phyloP scores from a whole-genome alignment of 1,284 basidiomycete genomes.

The Prillingera fragicola region DNA sequence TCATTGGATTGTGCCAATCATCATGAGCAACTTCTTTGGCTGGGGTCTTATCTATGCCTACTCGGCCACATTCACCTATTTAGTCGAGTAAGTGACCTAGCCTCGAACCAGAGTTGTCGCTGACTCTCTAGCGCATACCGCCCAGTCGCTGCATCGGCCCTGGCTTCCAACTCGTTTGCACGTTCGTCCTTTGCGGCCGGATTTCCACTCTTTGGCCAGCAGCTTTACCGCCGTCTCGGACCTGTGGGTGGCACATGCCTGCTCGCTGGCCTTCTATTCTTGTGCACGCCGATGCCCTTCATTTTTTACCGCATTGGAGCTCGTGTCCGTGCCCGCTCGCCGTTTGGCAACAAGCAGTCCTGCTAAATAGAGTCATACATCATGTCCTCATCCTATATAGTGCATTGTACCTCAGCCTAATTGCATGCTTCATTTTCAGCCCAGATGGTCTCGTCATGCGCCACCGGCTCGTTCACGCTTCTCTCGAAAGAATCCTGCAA shows the following conservation, averaged over 20 bases:
- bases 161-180: conserved; percentile 67
- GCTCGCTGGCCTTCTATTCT: conserved; percentile 63
- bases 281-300: conserved; percentile 66
- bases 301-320: conserved; percentile 45
- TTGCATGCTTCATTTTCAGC: too few relatives aligned
- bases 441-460: too few relatives aligned
- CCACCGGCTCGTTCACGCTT: conserved; percentile 37
- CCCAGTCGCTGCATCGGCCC: conserved; percentile 68
- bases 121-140: conserved; percentile 58
- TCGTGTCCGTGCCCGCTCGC: conserved; percentile 23
- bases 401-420: too few relatives aligned
- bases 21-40: conserved; percentile 38
- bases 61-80: conserved; percentile 61
- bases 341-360: conserved; percentile 9
- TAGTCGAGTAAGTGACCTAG: conserved; percentile 24
- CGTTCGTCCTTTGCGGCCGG: conserved; percentile 63
- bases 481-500: conserved; percentile 63
- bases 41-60: conserved; percentile 56
- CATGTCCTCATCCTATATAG: too few relatives aligned
- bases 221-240: conserved; percentile 53
- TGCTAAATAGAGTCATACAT: conserved; percentile 9
- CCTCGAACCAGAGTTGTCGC: not conserved
- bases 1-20: conserved; percentile 56
- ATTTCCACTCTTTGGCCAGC: conserved; percentile 57
- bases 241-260: conserved; percentile 69